phyloP scores from a whole-genome alignment of 148 eudicot genomes.

The Vaccinium darrowii region DNA sequence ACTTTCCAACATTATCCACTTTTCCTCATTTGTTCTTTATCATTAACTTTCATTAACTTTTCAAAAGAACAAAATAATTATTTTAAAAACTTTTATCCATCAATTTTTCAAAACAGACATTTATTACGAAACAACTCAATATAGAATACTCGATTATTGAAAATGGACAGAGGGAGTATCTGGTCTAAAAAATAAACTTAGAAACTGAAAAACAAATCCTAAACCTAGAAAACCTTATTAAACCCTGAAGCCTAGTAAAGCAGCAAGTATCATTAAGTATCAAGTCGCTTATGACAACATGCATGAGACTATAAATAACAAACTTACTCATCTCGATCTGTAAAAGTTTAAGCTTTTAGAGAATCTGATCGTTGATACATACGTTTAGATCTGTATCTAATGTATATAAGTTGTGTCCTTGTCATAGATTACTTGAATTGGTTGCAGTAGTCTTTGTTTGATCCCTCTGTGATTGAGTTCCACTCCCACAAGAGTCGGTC shows the following conservation, averaged over 20 bases:
- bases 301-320: not conserved
- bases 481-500: constrained; percentile 71
- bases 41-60: too few relatives aligned
- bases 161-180: too few relatives aligned
- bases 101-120: too few relatives aligned
- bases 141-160: too few relatives aligned
- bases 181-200: too few relatives aligned
- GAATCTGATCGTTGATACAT: not conserved
- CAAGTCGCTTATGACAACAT: not conserved
- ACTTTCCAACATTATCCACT: too few relatives aligned
- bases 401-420: not conserved
- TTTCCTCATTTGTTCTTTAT: too few relatives aligned
- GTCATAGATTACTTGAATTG: constrained; percentile 57
- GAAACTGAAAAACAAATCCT: too few relatives aligned
- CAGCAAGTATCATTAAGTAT: not conserved
- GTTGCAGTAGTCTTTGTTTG: constrained; percentile 52
- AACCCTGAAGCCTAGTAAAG: not conserved
- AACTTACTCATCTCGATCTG: not conserved
- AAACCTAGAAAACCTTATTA: not conserved
- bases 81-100: too few relatives aligned
- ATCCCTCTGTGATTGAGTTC: constrained; percentile 47
- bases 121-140: too few relatives aligned
- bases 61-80: too few relatives aligned
- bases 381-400: not conserved
- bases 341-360: not conserved